A percentile compares a stretch with the other conserved stretches of the same genome.
These are phyloP conservation scores for Rubia occidens DNA, from an alignment of 305 asterid species.

Conservation along the genomic window DNA sequence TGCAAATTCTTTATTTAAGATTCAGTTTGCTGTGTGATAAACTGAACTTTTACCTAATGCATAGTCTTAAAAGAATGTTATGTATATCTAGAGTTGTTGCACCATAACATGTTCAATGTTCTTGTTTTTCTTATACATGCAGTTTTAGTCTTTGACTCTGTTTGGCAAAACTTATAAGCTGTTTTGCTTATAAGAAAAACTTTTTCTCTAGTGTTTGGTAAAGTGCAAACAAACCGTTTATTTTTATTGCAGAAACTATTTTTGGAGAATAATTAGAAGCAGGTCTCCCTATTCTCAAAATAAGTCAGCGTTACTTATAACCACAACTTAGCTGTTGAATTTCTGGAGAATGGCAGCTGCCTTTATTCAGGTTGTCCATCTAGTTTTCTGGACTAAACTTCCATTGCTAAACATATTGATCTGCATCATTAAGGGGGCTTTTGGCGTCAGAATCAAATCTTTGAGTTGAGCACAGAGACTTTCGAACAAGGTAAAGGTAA, in stretches of 20 bases:
- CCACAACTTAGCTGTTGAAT: not conserved
- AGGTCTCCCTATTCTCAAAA: too few relatives aligned
- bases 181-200: too few relatives aligned
- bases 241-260: too few relatives aligned
- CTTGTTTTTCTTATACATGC: not conserved
- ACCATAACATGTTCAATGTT: not conserved
- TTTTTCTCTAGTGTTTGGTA: too few relatives aligned
- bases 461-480: not conserved
- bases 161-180: too few relatives aligned
- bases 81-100: not conserved
- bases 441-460: not conserved
- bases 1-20: not conserved
- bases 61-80: not conserved
- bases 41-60: not conserved
- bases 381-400: not conserved
- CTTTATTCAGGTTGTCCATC: not conserved
- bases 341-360: not conserved
- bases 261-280: too few relatives aligned
- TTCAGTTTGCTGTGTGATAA: not conserved
- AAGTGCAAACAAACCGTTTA: too few relatives aligned
- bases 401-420: not conserved
- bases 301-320: too few relatives aligned
- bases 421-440: not conserved
- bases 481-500: not conserved
- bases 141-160: too few relatives aligned